Evolutionary conservation across 225 moss, liverwort and hornwort species (phyloP).

Genomic region (Bryoerythrophyllum caledonicum): DNA sequence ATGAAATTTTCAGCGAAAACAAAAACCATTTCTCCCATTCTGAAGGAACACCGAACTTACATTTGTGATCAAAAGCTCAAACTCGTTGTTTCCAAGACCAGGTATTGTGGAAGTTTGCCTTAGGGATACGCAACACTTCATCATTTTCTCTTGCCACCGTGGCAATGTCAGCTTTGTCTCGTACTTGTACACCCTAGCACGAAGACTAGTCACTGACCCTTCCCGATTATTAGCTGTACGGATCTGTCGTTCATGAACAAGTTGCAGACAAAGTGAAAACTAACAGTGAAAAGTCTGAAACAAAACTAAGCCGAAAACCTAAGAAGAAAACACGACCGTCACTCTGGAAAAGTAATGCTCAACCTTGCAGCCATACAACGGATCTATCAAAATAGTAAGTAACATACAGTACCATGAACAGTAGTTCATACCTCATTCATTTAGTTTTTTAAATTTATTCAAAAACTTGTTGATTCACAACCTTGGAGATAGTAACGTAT

Average conservation of each 20-base stretch:
- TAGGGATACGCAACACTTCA: conserved; percentile 42
- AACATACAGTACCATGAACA: neutral
- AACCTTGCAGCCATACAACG: conserved; percentile 16
- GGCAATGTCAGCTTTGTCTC: conserved; percentile 63
- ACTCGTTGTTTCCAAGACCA: conserved; percentile 43
- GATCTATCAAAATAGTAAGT: neutral
- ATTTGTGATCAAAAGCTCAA: conserved; percentile 53
- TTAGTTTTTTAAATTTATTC: neutral
- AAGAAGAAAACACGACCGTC: conserved; percentile 1
- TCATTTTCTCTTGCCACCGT: conserved; percentile 68
- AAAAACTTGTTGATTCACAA: neutral
- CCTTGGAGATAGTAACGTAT: neutral
- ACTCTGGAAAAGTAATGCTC: neutral
- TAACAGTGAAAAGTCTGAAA: neutral
- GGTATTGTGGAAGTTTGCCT: conserved; percentile 40
- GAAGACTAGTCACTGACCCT: conserved; percentile 49
- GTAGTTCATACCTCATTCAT: neutral
- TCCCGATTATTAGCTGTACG: conserved; percentile 49
- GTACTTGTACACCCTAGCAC: conserved; percentile 55
- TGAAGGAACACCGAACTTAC: conserved; percentile 29
- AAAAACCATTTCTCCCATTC: neutral
- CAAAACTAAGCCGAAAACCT: neutral
- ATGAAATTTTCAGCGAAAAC: neutral
- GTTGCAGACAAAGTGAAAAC: conserved; percentile 1
- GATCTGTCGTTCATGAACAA: conserved; percentile 41